phyloP scores from a whole-genome alignment of 345 rosid genomes.

The Microthlaspi erraticum region DNA sequence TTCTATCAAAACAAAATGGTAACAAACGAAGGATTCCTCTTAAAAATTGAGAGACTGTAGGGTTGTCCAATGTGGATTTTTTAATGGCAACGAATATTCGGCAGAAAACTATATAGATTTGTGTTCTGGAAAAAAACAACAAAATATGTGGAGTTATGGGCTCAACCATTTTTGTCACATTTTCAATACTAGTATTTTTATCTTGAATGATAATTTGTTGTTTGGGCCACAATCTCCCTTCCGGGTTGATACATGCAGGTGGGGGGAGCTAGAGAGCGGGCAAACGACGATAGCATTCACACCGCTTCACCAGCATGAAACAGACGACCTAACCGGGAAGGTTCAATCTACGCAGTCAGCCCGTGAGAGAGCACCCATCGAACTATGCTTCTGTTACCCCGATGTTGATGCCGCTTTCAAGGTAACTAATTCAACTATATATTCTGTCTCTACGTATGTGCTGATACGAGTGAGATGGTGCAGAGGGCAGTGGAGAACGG shows the following conservation, averaged over 20 bases:
- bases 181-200: too few relatives aligned
- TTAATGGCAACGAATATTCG: too few relatives aligned
- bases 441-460: neutral
- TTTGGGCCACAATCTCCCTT: neutral
- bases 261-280: slow-evolving; percentile 92
- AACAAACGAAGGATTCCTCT: too few relatives aligned
- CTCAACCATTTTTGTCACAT: neutral
- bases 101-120: too few relatives aligned
- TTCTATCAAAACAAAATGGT: neutral
- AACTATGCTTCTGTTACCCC: slow-evolving; percentile 71
- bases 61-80: too few relatives aligned
- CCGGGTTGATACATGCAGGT: slow-evolving; percentile 42
- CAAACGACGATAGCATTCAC: slow-evolving; percentile 87
- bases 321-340: slow-evolving; percentile 69
- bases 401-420: slow-evolving; percentile 85
- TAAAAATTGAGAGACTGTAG: too few relatives aligned
- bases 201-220: neutral
- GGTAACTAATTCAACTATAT: slow-evolving; percentile 44
- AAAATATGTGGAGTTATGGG: neutral
- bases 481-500: slow-evolving; percentile 91
- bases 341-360: slow-evolving; percentile 50
- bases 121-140: too few relatives aligned
- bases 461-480: slow-evolving; percentile 11
- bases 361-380: slow-evolving; percentile 57
- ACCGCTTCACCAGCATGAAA: slow-evolving; percentile 79